Conservation (phyloP, 352 stramenopile genomes). For the Globisporangium spinosum region DNA sequence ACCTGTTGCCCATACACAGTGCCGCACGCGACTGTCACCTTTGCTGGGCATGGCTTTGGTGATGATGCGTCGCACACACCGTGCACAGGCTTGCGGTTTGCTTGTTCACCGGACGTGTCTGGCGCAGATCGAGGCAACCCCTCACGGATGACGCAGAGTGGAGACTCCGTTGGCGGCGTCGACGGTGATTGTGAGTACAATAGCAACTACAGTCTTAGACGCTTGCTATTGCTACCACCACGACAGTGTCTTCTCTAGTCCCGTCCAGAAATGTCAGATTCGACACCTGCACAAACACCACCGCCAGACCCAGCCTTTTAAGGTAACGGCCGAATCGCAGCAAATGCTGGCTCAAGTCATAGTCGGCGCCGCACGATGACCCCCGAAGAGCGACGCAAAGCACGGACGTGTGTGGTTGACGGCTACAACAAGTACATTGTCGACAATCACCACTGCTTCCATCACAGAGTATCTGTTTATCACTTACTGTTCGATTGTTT, state of each 20-base stretch:
- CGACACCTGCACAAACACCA: slow-evolving; percentile 8
- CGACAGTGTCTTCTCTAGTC: too few species aligned
- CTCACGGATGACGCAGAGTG: too few species aligned
- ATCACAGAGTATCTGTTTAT: slow-evolving; percentile 21
- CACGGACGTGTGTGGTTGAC: slow-evolving; percentile 37
- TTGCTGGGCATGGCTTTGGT: neutral
- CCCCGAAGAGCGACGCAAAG: slow-evolving; percentile 40
- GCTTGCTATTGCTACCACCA: too few species aligned
- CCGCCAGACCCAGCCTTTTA: too few species aligned
- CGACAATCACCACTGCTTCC: slow-evolving; percentile 42
- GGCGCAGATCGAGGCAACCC: neutral
- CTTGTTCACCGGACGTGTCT: neutral
- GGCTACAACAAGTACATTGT: slow-evolving; percentile 56
- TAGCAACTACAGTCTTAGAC: too few species aligned
- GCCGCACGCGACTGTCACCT: too few species aligned
- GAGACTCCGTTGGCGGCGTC: too few species aligned
- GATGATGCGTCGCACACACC: neutral
- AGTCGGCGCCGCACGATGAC: slow-evolving; percentile 13
- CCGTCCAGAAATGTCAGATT: too few species aligned
- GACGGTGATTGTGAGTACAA: too few species aligned
- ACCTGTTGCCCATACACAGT: neutral
- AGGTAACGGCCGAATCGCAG: too few species aligned
- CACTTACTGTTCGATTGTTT: too few species aligned
- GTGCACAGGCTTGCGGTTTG: neutral
- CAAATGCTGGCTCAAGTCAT: neutral